Evolutionary conservation across 148 eudicot species (phyloP), one percentile per base, ranked within the genome.

Genomic region (Salicornia ramosissima): DNA sequence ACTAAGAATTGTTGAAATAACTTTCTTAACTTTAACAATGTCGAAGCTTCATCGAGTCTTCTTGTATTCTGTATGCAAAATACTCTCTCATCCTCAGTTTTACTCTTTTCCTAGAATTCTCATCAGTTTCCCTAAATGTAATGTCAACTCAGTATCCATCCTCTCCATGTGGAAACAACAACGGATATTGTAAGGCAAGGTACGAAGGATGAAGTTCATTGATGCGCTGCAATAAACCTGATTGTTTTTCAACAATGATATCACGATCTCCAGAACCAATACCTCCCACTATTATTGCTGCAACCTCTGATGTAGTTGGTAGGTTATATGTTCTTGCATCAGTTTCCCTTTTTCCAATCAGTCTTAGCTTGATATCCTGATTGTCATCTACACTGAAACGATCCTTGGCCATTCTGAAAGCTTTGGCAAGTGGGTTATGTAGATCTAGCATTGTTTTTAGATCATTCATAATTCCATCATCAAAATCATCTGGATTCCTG

Each of bases 1-100:
- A 65, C 69, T 14, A 65, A 45, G 14, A 25, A 29, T 18, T 65
- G 69, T 29, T 65, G 69, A 46, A 46, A 65, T 28, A 67, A 22
- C 15, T 25, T 68, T 21, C 71, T 24, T 1, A 46, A 11, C 43
- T 10, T 12, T 12, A 68, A 9, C 2, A 53, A 0, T 9, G n/a
- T 67, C 1, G 29, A 10, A 29, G 10, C 19, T 49, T 51, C 46
- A 67, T 49, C 31, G 26, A 9, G 0, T 34, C 26, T 31, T 51
- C 70, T 29, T 67, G 46, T n/a, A 34, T 28, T n/a, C 30, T 18
- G 10, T 25, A 67, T 15, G 70, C 70, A 50, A 49, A 34, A 21
- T 15, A 67, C 21, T 65, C 53, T 22, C 53, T 24, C 33, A 45
- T 26, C 24, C 30, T 55, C 11, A 55, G 12, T 26, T 16, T 55